Evolutionary conservation across 1,284 basidiomycete genomes (phyloP).

Genomic region (Ganoderma boninense): DNA sequence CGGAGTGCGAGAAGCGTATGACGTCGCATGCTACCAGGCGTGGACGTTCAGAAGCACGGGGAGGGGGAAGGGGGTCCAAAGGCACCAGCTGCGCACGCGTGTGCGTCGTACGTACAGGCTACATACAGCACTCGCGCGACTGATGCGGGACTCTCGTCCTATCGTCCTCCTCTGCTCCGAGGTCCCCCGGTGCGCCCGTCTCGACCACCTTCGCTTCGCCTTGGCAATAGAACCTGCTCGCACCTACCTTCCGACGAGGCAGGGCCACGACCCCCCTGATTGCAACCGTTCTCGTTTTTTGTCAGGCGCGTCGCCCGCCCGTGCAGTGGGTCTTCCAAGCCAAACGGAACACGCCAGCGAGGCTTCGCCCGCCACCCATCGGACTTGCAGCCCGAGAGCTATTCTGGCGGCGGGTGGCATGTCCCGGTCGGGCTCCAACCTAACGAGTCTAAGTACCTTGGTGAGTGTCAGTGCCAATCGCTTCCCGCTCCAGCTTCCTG

Average conservation of each 20-base stretch:
- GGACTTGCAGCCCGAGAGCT: neutral
- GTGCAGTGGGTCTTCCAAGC: neutral
- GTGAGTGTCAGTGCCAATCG: neutral
- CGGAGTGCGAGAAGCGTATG: neutral
- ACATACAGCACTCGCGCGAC: neutral
- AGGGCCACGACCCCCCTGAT: neutral
- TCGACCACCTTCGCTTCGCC: neutral
- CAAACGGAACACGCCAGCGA: neutral
- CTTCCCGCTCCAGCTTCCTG: constrained; percentile 1
- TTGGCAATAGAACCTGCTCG: neutral
- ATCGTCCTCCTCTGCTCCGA: neutral
- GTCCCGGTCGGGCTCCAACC: neutral
- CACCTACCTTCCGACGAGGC: neutral
- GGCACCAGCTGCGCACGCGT: neutral
- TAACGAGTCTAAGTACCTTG: neutral
- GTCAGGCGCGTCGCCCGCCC: neutral
- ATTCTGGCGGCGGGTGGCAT: neutral
- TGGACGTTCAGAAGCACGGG: neutral
- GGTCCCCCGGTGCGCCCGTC: neutral
- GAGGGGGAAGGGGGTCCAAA: neutral
- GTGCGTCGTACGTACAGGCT: neutral
- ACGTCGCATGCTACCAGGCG: neutral
- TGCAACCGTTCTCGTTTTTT: neutral
- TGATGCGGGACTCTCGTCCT: neutral
- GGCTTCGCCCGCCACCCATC: neutral